Base-by-base conservation (phyloP, 768 basidiomycete genomes). In the Paxillus rubicundulus region DNA sequence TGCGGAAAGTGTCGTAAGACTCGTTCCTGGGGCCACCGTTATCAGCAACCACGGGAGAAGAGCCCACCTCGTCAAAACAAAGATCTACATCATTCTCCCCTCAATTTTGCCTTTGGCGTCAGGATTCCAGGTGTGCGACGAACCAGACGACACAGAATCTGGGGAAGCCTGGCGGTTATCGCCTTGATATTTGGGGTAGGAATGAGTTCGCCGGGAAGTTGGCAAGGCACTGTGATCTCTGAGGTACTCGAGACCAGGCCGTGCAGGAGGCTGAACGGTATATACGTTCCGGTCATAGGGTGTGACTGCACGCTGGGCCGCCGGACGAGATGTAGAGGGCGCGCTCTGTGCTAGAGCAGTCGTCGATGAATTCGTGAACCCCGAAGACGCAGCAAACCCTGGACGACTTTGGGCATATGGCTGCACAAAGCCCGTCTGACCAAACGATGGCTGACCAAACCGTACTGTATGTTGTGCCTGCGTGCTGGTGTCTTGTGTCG, bases 391-490 rank as follows among this genome's bases (percentile, higher is more conserved):
- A 14, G 47, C 21, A 4, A 47, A 18, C 10, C 45, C 48, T 1
- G 53, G 36, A 18, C 7, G 53, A 18, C 47, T 40, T 33, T 57
- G 56, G 12, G 54, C 13, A 20, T 55, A 58, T 5, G 43, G 34
- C 1, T 32, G 34, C 33, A 33, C 8, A 1, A 59, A 44, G 41
- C 65, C 59, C 10, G 44, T 40, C 28, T 63, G 59, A 2, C 55
- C 64, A 21, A 68, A 66, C 14, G 62, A 62, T 2, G 69, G 41
- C 40, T 69, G 67, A 5, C 57, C 56, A 28, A 68, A 68, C 20
- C 53, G 51, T 48, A 46, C 47, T 3, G 43, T 4, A n/a, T 52
- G 28, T 13, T 55, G 61, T 37, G 38, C 62, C 16, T 48, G 50
- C 2, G 20, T 17, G 21, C 8, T 28, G 0, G 32, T 3, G 7